Conservation (phyloP, 2,329 filamentous ascomycete genomes). For the Penicillium sp. region DNA sequence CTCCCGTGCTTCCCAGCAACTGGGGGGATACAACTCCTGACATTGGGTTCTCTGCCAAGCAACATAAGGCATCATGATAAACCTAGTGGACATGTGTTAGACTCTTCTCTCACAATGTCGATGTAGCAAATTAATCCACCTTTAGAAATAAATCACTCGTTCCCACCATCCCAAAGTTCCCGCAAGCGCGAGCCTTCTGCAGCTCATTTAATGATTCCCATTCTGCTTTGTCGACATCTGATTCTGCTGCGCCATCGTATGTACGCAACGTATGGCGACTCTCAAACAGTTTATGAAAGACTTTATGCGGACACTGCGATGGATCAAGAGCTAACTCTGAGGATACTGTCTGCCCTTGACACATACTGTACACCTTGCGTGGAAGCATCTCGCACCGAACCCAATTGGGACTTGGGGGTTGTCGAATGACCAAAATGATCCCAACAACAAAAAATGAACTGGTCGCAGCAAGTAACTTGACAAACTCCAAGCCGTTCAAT, state of each 20-base stretch:
- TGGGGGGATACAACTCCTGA: slow-evolving; percentile 55
- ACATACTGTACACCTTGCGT: slow-evolving; percentile 51
- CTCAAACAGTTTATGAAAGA: slow-evolving; percentile 57
- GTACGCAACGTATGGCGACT: slow-evolving; percentile 16
- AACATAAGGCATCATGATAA: slow-evolving; percentile 61
- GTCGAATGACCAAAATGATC: background rate
- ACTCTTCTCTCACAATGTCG: no score
- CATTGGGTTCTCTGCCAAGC: slow-evolving; percentile 40
- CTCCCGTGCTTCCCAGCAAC: slow-evolving; percentile 60
- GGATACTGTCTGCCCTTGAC: slow-evolving; percentile 56
- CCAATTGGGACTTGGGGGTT: slow-evolving; percentile 15
- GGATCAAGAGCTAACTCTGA: slow-evolving; percentile 56
- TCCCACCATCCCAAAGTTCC: slow-evolving; percentile 61
- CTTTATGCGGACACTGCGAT: slow-evolving; percentile 50
- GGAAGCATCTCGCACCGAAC: slow-evolving; percentile 35
- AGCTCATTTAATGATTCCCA: slow-evolving; percentile 44
- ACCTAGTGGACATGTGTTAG: slow-evolving; percentile 39
- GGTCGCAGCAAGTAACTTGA: background rate
- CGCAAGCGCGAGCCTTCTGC: slow-evolving; percentile 57
- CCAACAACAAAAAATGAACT: background rate
- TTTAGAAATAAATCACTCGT: slow-evolving; percentile 67
- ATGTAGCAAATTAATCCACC: slow-evolving; percentile 30
- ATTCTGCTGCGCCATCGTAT: slow-evolving; percentile 17
- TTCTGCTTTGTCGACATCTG: slow-evolving; percentile 19
- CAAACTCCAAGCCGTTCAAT: background rate